Percentiles rank a stretch among this genome's conserved stretches.
These are phyloP conservation scores for Rhizoctonia solani DNA, from an alignment of 1,284 basidiomycete genomes.

Conservation along the genomic window DNA sequence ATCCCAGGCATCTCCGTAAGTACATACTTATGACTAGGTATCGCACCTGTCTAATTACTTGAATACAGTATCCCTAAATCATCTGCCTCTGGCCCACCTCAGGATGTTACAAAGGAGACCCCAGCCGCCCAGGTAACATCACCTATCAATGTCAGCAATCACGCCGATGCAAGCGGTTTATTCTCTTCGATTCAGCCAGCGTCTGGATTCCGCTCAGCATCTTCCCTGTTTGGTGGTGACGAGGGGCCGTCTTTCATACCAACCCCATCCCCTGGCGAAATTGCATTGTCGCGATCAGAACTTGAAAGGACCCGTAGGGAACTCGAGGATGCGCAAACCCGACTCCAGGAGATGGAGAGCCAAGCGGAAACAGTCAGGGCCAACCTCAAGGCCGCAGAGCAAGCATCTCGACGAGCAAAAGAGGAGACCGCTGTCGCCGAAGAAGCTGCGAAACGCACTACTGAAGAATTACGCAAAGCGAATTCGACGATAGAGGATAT, in stretches of 20 bases:
- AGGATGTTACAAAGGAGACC: background rate
- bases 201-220: constrained; percentile 16
- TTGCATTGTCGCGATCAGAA: constrained; percentile 20
- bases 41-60: background rate
- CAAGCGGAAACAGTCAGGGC: constrained; percentile 3
- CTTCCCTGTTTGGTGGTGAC: constrained; percentile 31
- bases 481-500: constrained; percentile 20
- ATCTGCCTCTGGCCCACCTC: background rate
- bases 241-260: constrained; percentile 11
- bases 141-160: background rate
- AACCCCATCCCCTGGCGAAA: constrained; percentile 11
- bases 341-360: constrained; percentile 7
- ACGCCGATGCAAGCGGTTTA: constrained; percentile 12
- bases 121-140: background rate
- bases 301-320: constrained; percentile 14
- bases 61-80: background rate
- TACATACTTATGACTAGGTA: background rate
- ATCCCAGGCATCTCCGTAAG: background rate
- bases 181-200: constrained; percentile 13
- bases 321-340: constrained; percentile 8
- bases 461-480: constrained; percentile 27
- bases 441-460: constrained; percentile 16
- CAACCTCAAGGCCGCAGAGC: constrained; percentile 14
- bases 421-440: constrained; percentile 13
- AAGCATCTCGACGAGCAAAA: constrained; percentile 17